Evolutionary conservation across 805 yeast species (phyloP).

Genomic region (Yamadazyma insecticola): DNA sequence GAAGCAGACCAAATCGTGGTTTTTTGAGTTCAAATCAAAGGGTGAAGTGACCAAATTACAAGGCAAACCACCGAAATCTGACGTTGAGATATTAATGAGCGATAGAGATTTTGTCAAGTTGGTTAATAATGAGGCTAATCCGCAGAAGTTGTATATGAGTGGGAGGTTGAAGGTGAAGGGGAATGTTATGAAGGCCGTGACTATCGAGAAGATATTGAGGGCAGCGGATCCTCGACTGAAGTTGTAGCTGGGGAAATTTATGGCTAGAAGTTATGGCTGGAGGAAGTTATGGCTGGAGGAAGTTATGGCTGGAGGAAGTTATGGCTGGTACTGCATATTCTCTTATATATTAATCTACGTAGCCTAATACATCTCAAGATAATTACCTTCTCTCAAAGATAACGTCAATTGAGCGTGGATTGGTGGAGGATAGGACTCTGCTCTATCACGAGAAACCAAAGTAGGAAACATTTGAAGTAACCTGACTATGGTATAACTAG

Average conservation of each 20-base stretch:
- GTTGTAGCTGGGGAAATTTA: slow-evolving; percentile 15
- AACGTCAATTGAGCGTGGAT: slow-evolving; percentile 14
- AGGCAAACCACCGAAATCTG: slow-evolving; percentile 44
- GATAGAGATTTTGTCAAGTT: slow-evolving; percentile 63
- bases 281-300: no score
- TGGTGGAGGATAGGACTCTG: slow-evolving; percentile 11
- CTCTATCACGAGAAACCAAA: slow-evolving; percentile 10
- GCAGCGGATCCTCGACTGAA: slow-evolving; percentile 33
- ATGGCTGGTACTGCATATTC: no score
- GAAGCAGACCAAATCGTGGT: slow-evolving; percentile 53
- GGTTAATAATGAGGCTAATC: slow-evolving; percentile 67
- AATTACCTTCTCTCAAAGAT: slow-evolving; percentile 12
- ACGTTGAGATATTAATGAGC: slow-evolving; percentile 52
- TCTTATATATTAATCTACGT: not conserved
- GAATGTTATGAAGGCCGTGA: slow-evolving; percentile 78
- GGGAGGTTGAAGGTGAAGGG: slow-evolving; percentile 82
- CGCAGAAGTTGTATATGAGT: slow-evolving; percentile 71
- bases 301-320: no score
- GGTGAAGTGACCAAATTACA: slow-evolving; percentile 40
- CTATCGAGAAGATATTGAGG: slow-evolving; percentile 59
- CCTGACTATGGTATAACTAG: slow-evolving; percentile 39
- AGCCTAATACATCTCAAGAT: slow-evolving; percentile 10
- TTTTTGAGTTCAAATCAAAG: slow-evolving; percentile 53
- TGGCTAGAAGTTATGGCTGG: not conserved
- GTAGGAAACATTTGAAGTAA: slow-evolving; percentile 23